Evolutionary conservation across 306 rosid species (phyloP), one percentile per base, ranked within the genome.

Genomic region (Cucurbita pepo): DNA sequence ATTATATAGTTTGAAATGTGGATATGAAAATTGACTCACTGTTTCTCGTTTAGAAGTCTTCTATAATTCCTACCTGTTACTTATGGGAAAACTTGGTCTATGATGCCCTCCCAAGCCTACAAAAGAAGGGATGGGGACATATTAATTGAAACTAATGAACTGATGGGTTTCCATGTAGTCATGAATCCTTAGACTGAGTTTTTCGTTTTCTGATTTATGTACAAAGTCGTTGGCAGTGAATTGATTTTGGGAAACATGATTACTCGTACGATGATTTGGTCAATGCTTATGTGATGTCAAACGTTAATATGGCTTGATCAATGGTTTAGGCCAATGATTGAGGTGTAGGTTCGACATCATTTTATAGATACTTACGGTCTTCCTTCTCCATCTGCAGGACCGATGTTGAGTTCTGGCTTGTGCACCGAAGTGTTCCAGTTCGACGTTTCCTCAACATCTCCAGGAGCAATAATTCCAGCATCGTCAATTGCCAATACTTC

Each of bases 351-450:
- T 66, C 6, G 7, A 66, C 71, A 51, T 75, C 13, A 37, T 73
- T 25, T 47, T 47, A 45, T 66, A 52, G 22, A 54, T 47, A 22
- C 78, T 78, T 48, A 80, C 53, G 73, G 50, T 67, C 75, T 75
- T 74, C 69, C 38, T 18, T 66, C 77, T 66, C n/a, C 45, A 79
- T 75, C 51, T 84, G 78, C 82, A 89, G 99, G 95, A 18, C 95
- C 99, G 51, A 77, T 95, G 92, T 73, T 95, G 87, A 89, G 99
- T 77, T 95, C 99, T 38, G 99, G 99, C 69, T 80, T 84, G 93
- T 95, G 99, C 87, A 91, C 95, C 8, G 99, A 95, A 82, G 96
- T 91, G 79, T 95, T 95, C 72, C 99, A 89, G 85, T 95, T 95
- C 69, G 96, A 95, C 67, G 86, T 75, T 55, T 95, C 92, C 3